These are phyloP conservation scores for Lachnellula subtilissima DNA, from an alignment of 2,329 filamentous ascomycete genomes.

Conservation along the genomic window DNA sequence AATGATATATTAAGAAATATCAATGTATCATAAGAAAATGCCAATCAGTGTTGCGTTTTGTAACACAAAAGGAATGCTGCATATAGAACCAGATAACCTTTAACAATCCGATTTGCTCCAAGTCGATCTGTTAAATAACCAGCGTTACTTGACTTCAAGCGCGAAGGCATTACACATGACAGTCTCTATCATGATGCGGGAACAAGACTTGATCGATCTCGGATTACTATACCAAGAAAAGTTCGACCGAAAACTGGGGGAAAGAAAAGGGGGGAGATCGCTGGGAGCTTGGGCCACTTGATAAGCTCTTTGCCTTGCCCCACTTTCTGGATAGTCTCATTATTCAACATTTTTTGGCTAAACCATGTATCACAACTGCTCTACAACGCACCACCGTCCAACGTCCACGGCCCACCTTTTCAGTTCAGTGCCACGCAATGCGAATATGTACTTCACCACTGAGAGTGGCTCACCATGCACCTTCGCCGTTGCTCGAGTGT, in stretches of 20 bases:
- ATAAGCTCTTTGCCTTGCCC: too few relatives aligned
- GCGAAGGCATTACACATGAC: not conserved
- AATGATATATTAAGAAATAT: not conserved
- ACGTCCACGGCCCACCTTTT: not conserved
- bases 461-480: not conserved
- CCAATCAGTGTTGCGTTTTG: not conserved
- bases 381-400: not conserved
- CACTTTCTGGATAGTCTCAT: too few relatives aligned
- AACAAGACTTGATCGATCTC: not conserved
- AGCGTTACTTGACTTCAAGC: not conserved
- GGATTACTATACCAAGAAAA: not conserved
- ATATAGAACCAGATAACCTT: not conserved
- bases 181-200: not conserved
- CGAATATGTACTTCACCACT: not conserved
- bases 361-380: not conserved
- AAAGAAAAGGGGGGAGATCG: not conserved
- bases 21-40: not conserved
- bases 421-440: not conserved
- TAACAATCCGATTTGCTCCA: not conserved
- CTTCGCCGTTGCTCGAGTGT: not conserved
- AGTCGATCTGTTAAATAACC: not conserved
- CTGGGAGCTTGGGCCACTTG: too few relatives aligned
- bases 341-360: not conserved
- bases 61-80: not conserved
- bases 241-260: not conserved